A percentile compares a stretch with the other conserved stretches of the same genome.
Conservation (phyloP, 805 yeast species). For the Candida cerambycidarum region DNA sequence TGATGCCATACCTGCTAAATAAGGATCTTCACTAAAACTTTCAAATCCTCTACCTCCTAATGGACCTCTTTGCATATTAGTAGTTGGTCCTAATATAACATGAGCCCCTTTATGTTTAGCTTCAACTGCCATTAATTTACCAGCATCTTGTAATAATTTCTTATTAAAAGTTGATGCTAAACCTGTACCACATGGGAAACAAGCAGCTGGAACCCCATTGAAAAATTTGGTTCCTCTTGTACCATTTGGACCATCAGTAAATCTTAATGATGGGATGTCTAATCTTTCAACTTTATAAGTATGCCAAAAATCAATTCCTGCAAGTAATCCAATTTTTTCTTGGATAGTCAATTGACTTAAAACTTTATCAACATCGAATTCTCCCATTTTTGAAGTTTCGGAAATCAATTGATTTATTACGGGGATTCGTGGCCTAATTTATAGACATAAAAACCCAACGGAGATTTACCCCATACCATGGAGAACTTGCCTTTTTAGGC, state of each 20-base stretch:
- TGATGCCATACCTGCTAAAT: constrained; percentile 45
- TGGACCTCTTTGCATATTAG: constrained; percentile 59
- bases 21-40: constrained; percentile 62
- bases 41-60: constrained; percentile 66
- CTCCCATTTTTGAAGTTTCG: constrained; percentile 12
- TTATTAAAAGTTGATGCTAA: constrained; percentile 57
- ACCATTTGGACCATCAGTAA: constrained; percentile 64
- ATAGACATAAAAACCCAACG: constrained; percentile 5
- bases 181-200: constrained; percentile 63
- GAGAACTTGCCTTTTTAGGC: constrained; percentile 8
- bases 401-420: neutral
- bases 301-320: constrained; percentile 51
- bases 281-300: constrained; percentile 41
- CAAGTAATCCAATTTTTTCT: constrained; percentile 36
- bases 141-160: constrained; percentile 48
- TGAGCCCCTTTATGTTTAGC: constrained; percentile 55
- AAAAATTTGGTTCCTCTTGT: constrained; percentile 60
- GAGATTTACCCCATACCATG: constrained; percentile 7
- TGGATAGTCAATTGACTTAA: constrained; percentile 24
- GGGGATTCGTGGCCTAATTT: neutral
- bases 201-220: constrained; percentile 52
- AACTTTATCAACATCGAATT: constrained; percentile 24
- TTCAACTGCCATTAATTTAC: constrained; percentile 52
- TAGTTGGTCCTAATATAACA: constrained; percentile 35
- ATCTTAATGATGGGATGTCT: constrained; percentile 47